These are phyloP conservation scores for Nyssa sinensis DNA, from an alignment of 148 eudicot species.

Conservation along the genomic window DNA sequence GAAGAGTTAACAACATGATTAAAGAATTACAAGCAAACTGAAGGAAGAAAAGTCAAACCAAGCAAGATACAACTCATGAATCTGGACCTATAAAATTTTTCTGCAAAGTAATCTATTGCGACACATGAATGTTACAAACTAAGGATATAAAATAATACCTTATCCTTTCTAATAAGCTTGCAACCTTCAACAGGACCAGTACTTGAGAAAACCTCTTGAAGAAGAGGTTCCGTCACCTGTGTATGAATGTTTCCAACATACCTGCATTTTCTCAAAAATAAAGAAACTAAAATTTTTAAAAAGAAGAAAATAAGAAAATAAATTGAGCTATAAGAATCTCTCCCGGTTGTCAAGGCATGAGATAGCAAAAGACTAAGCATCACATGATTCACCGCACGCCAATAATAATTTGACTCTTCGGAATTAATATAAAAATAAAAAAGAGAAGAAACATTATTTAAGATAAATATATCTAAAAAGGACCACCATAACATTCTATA, in stretches of 20 bases:
- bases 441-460: background rate
- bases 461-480: background rate
- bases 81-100: background rate
- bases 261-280: slow-evolving; percentile 79
- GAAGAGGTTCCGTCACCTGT: slow-evolving; percentile 95
- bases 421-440: background rate
- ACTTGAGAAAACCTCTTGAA: slow-evolving; percentile 89
- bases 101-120: too few species aligned
- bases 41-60: background rate
- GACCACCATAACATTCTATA: background rate
- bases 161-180: slow-evolving; percentile 93
- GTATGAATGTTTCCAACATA: slow-evolving; percentile 95
- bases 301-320: slow-evolving; percentile 22
- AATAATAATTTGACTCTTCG: background rate
- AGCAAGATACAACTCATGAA: background rate
- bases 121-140: too few species aligned
- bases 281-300: slow-evolving; percentile 56
- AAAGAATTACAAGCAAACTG: background rate
- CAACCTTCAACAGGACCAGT: slow-evolving; percentile 95
- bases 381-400: background rate
- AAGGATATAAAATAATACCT: slow-evolving; percentile 41
- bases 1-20: slow-evolving; percentile 7
- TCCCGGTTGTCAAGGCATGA: slow-evolving; percentile 11
- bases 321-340: slow-evolving; percentile 31
- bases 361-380: background rate